A percentile compares a stretch with the other conserved stretches of the same genome.
Conservation (phyloP, 1,284 basidiomycete species). For the Farysia itapuensis region DNA sequence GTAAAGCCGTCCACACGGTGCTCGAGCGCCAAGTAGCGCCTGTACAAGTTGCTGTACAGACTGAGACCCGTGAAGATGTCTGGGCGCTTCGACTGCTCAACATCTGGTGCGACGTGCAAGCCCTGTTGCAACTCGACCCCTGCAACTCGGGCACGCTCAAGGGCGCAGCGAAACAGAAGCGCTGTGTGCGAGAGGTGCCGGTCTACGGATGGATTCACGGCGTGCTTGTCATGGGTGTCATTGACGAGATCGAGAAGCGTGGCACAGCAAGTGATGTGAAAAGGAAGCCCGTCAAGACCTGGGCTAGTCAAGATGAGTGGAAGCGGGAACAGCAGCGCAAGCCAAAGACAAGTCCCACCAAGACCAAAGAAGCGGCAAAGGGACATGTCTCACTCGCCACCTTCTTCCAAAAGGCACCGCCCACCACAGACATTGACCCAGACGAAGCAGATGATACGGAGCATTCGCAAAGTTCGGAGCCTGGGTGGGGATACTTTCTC, state of each 20-base stretch:
- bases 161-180: constrained; percentile 2
- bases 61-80: constrained; percentile 68
- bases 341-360: constrained; percentile 6
- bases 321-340: constrained; percentile 22
- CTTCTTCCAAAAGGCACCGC: constrained; percentile 4
- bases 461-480: neutral
- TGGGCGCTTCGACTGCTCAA: constrained; percentile 70
- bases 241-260: constrained; percentile 48
- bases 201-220: constrained; percentile 50
- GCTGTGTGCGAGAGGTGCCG: constrained; percentile 44
- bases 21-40: constrained; percentile 75
- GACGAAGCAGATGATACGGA: neutral
- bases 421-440: neutral
- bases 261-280: neutral
- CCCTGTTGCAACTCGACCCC: constrained; percentile 3
- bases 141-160: neutral
- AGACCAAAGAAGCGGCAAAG: constrained; percentile 2
- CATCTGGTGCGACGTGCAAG: constrained; percentile 29
- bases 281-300: constrained; percentile 6
- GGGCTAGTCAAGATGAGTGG: constrained; percentile 46
- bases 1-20: constrained; percentile 71
- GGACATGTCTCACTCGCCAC: constrained; percentile 1
- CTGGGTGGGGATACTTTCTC: constrained; percentile 26
- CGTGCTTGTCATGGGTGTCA: constrained; percentile 44
- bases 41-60: constrained; percentile 63